These are phyloP conservation scores for Rhytidhysteron rufulum DNA, from an alignment of 2,329 filamentous ascomycete genomes.

Conservation along the genomic window DNA sequence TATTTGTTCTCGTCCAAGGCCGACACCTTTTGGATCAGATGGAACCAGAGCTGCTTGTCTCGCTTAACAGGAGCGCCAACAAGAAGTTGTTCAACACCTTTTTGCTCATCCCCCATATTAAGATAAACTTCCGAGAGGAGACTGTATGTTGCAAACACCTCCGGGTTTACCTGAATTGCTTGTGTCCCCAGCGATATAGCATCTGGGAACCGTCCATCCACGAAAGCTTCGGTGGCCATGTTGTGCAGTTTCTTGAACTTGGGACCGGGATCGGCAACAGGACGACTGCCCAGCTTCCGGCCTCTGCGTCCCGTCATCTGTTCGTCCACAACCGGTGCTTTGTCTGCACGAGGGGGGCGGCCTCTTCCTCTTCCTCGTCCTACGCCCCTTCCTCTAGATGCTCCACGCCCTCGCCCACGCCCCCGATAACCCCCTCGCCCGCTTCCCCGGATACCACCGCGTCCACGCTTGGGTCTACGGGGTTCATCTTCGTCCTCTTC, in stretches of 20 bases:
- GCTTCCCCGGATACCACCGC: slow-evolving; percentile 15
- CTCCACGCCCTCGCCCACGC: slow-evolving; percentile 25
- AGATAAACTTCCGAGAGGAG: slow-evolving; percentile 58
- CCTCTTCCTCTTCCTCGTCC: slow-evolving; percentile 19
- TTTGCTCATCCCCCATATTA: slow-evolving; percentile 53
- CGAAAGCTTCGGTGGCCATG: slow-evolving; percentile 64
- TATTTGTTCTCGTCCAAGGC: slow-evolving; percentile 38
- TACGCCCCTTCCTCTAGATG: slow-evolving; percentile 5
- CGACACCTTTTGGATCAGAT: slow-evolving; percentile 52
- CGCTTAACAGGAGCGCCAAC: slow-evolving; percentile 56
- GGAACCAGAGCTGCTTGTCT: slow-evolving; percentile 55
- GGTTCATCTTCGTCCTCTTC: slow-evolving; percentile 17
- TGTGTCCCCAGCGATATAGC: slow-evolving; percentile 29
- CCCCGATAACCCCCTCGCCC: slow-evolving; percentile 24
- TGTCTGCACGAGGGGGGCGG: slow-evolving; percentile 1
- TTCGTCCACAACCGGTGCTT: slow-evolving; percentile 13
- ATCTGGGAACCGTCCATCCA: slow-evolving; percentile 57
- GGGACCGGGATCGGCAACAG: slow-evolving; percentile 63
- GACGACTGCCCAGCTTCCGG: slow-evolving; percentile 42
- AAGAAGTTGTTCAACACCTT: slow-evolving; percentile 54
- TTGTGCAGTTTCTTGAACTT: slow-evolving; percentile 68
- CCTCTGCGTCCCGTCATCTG: slow-evolving; percentile 14
- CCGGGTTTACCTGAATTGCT: slow-evolving; percentile 50
- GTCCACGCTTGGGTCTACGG: not conserved
- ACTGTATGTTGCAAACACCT: slow-evolving; percentile 60